Percentiles rank a stretch among this genome's conserved stretches.
phyloP scores from a whole-genome alignment of 1,284 basidiomycete genomes.

The Tilletiaria anomala region DNA sequence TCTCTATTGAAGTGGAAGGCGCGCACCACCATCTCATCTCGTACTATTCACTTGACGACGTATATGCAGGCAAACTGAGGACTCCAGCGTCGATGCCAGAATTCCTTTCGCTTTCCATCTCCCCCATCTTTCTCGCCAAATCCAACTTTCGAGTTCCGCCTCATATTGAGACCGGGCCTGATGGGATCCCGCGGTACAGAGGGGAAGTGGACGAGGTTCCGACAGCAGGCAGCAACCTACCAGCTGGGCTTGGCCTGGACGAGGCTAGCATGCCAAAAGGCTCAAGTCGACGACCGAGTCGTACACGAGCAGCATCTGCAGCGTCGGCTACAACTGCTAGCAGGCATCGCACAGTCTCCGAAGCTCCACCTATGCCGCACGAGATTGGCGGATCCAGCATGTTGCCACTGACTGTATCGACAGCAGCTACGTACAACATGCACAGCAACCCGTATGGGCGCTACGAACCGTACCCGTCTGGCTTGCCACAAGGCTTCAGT shows the following conservation, averaged over 20 bases:
- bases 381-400: no score
- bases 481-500: no score
- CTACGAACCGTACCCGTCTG: no score
- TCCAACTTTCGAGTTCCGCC: conserved; percentile 80
- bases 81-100: conserved; percentile 78
- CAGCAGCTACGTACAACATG: no score
- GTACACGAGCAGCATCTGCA: not conserved
- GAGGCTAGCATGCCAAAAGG: not conserved
- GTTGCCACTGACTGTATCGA: no score
- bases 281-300: not conserved
- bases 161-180: conserved; percentile 65
- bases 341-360: no score
- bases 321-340: no score
- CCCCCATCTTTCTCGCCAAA: conserved; percentile 68
- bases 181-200: conserved; percentile 60
- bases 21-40: conserved; percentile 88
- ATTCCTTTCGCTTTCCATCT: conserved; percentile 68
- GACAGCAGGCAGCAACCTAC: not conserved
- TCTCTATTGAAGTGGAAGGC: conserved; percentile 73
- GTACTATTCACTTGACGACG: conserved; percentile 86
- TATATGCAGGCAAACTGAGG: conserved; percentile 68
- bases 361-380: no score
- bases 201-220: not conserved
- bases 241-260: not conserved
- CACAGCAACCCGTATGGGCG: no score